phyloP scores from a whole-genome alignment of 768 basidiomycete genomes.

The Pleurotus pulmonarius region DNA sequence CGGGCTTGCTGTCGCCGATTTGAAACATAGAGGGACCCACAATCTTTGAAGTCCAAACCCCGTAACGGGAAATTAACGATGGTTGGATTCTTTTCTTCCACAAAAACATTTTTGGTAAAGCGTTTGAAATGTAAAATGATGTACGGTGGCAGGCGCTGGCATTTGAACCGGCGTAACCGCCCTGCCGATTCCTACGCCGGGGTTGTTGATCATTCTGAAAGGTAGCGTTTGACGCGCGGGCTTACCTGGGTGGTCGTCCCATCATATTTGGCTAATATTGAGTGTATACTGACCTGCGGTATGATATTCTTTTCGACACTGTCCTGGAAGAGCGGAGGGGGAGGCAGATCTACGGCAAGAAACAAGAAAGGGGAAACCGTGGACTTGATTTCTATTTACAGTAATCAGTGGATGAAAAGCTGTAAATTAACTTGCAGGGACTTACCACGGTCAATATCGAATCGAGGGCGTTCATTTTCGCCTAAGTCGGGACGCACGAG shows the following conservation, averaged over 20 bases:
- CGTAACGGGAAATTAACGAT: constrained; percentile 96
- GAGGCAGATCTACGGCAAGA: constrained; percentile 92
- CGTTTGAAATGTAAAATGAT: constrained; percentile 94
- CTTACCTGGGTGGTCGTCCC: constrained; percentile 83
- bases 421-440: constrained; percentile 8
- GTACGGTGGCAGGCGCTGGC: constrained; percentile 85
- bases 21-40: constrained; percentile 47
- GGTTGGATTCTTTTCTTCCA: constrained; percentile 98
- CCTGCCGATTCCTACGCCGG: constrained; percentile 73
- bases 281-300: constrained; percentile 91
- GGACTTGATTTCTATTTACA: constrained; percentile 73
- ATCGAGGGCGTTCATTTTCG: constrained; percentile 78
- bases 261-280: constrained; percentile 91
- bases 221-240: constrained; percentile 15
- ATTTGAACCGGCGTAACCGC: constrained; percentile 85
- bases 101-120: constrained; percentile 94
- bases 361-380: constrained; percentile 90
- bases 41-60: constrained; percentile 89
- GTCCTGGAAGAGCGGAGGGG: constrained; percentile 97
- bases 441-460: constrained; percentile 92
- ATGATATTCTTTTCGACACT: constrained; percentile 97
- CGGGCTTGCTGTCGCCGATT: constrained; percentile 17
- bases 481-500: constrained; percentile 76
- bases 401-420: neutral
- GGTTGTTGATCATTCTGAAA: neutral